phyloP scores from a whole-genome alignment of 495 filamentous ascomycete species.

The Sordaria brevicollis region DNA sequence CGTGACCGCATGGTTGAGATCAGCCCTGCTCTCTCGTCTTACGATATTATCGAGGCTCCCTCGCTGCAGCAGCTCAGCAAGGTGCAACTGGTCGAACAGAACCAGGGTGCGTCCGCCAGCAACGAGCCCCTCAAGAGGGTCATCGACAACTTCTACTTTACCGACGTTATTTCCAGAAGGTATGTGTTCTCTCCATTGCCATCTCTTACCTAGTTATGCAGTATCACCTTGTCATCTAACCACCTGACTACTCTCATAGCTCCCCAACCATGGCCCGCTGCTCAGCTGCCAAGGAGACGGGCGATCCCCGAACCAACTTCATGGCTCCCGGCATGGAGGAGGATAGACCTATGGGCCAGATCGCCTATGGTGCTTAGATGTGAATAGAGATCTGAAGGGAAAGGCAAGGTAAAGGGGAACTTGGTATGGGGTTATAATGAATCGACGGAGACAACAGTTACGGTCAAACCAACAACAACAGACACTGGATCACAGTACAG shows the following conservation, averaged over 20 bases:
- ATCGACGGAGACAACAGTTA: not conserved
- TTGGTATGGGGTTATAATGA: not conserved
- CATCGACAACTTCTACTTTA: constrained; percentile 95
- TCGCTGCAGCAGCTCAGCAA: constrained; percentile 64
- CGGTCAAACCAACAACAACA: not conserved
- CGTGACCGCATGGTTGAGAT: constrained; percentile 93
- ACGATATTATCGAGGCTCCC: constrained; percentile 80
- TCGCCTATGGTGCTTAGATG: constrained; percentile 36
- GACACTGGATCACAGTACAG: not conserved
- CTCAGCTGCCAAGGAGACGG: constrained; percentile 66
- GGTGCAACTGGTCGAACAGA: constrained; percentile 88
- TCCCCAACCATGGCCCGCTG: constrained; percentile 96
- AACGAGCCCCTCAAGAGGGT: constrained; percentile 64
- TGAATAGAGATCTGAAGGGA: constrained; percentile 2
- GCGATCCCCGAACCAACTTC: constrained; percentile 69
- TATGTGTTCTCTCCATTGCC: constrained; percentile 26
- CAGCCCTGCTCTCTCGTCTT: constrained; percentile 74
- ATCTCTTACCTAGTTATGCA: not conserved
- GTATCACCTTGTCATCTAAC: not conserved
- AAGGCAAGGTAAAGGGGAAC: not conserved
- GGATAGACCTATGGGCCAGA: constrained; percentile 41
- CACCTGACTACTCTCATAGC: constrained; percentile 38
- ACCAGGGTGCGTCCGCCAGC: constrained; percentile 67
- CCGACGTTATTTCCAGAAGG: constrained; percentile 91
- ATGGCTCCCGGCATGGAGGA: constrained; percentile 65